Evolutionary conservation across 441 rosid species (phyloP).

Genomic region (Euphorbia celastroides): DNA sequence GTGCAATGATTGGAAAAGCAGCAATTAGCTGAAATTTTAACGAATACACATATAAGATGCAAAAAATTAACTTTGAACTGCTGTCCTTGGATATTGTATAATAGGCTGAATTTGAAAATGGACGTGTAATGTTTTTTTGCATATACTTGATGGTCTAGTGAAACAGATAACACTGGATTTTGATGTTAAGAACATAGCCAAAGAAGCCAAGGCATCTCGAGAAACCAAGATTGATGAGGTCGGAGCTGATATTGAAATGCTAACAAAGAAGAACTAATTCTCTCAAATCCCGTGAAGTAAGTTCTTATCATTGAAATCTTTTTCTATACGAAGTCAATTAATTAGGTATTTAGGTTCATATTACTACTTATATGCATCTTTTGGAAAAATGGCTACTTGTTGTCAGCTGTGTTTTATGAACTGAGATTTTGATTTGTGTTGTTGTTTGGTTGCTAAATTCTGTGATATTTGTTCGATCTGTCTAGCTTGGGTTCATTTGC

Average conservation of each 20-base stretch:
- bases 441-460: too few relatives aligned
- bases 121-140: too few relatives aligned
- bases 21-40: background rate
- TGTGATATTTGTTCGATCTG: too few relatives aligned
- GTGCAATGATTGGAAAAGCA: background rate
- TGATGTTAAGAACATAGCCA: conserved; percentile 67
- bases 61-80: background rate
- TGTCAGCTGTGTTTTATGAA: too few relatives aligned
- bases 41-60: background rate
- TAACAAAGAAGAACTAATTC: conserved; percentile 46
- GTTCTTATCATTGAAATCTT: conserved; percentile 2
- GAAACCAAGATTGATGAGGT: conserved; percentile 74
- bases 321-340: background rate
- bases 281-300: conserved; percentile 14
- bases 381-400: background rate
- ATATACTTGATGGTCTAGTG: conserved; percentile 92
- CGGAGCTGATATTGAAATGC: conserved; percentile 71
- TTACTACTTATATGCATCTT: background rate
- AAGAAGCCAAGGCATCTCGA: conserved; percentile 61
- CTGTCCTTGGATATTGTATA: background rate
- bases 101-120: too few relatives aligned
- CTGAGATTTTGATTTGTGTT: too few relatives aligned
- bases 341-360: background rate
- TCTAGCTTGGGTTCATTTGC: too few relatives aligned
- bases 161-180: conserved; percentile 82